Percentiles rank a stretch among this genome's conserved stretches.
These are phyloP conservation scores for Entoloma clypeatum DNA, from an alignment of 1,284 basidiomycete genomes.

Conservation along the genomic window DNA sequence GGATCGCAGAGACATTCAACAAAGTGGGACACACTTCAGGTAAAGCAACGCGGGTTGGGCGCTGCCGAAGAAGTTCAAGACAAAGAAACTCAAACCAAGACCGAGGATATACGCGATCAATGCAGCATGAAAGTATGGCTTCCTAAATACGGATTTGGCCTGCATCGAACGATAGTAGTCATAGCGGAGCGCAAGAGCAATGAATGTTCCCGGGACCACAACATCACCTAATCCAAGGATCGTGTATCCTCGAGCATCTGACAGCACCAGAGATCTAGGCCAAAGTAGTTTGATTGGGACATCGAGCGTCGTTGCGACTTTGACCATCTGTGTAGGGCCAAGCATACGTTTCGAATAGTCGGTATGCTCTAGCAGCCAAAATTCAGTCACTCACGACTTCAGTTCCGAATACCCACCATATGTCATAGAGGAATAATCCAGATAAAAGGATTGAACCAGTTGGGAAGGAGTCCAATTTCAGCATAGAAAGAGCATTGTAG, in stretches of 20 bases:
- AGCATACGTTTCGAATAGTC: not conserved
- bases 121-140: constrained; percentile 78
- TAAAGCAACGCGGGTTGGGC: constrained; percentile 95
- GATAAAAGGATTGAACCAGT: constrained; percentile 83
- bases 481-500: constrained; percentile 75
- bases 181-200: constrained; percentile 86
- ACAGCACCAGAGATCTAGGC: constrained; percentile 69
- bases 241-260: constrained; percentile 64
- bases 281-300: constrained; percentile 93
- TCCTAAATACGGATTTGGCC: constrained; percentile 42
- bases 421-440: constrained; percentile 84
- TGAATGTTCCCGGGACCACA: constrained; percentile 87
- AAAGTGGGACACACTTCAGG: constrained; percentile 58
- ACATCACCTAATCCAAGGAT: constrained; percentile 94
- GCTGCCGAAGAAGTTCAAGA: constrained; percentile 79
- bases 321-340: constrained; percentile 77
- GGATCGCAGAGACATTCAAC: not conserved
- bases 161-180: constrained; percentile 58
- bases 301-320: constrained; percentile 89
- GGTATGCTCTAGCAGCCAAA: not conserved
- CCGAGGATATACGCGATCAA: constrained; percentile 79
- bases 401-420: constrained; percentile 86
- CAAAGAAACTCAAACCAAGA: constrained; percentile 75
- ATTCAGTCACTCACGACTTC: constrained; percentile 57
- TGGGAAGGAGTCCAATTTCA: constrained; percentile 88